phyloP scores from a whole-genome alignment of 768 basidiomycete genomes.

The Amanita brunnescens region DNA sequence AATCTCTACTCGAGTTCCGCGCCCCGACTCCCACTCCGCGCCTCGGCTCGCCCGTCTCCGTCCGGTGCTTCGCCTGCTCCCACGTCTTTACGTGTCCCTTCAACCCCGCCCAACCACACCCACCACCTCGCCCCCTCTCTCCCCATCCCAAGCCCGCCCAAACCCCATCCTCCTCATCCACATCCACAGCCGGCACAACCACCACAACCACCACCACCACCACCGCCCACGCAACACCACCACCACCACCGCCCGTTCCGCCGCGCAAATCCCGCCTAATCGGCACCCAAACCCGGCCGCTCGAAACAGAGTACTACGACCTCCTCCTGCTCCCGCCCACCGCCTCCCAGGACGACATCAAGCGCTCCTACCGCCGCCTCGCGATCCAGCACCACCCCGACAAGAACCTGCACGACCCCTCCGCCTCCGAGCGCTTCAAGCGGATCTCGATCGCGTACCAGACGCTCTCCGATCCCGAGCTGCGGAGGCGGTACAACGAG shows the following conservation, averaged over 20 bases:
- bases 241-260: constrained; percentile 15
- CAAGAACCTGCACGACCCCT: constrained; percentile 84
- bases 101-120: neutral
- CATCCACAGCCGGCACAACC: constrained; percentile 7
- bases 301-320: constrained; percentile 91
- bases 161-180: neutral
- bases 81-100: constrained; percentile 26
- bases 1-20: constrained; percentile 53
- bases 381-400: constrained; percentile 91
- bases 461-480: constrained; percentile 66
- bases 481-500: constrained; percentile 85
- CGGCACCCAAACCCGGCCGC: constrained; percentile 79
- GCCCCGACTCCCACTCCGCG: constrained; percentile 52
- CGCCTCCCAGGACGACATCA: constrained; percentile 78
- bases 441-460: constrained; percentile 87
- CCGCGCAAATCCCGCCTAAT: constrained; percentile 63
- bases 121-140: neutral
- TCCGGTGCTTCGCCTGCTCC: constrained; percentile 67
- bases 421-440: constrained; percentile 84
- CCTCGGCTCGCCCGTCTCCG: constrained; percentile 46
- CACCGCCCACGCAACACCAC: constrained; percentile 2
- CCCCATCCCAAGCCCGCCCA: too few species aligned
- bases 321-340: constrained; percentile 66
- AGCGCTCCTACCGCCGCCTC: constrained; percentile 83
- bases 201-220: constrained; percentile 7